A percentile compares a stretch with the other conserved stretches of the same genome.
Conservation (phyloP, 257 asterid genomes). For the Rauvolfia tetraphylla region DNA sequence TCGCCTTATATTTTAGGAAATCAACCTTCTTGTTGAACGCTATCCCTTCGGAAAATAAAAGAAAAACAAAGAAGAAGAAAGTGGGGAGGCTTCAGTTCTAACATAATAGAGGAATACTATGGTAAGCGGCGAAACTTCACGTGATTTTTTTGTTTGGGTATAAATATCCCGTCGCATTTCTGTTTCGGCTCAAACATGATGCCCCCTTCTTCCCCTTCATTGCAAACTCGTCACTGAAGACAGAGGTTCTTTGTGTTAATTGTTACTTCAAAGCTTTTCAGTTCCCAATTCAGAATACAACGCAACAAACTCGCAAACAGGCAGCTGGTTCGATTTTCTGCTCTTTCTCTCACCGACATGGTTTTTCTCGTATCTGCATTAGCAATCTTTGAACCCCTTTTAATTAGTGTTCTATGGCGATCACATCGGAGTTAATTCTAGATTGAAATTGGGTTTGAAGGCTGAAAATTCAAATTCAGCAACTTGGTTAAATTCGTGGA, state of each 20-base stretch:
- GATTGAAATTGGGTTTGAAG: neutral
- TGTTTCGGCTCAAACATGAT: neutral
- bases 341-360: neutral
- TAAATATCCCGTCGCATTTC: constrained; percentile 9
- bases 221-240: neutral
- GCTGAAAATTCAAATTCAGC: neutral
- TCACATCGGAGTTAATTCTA: neutral
- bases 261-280: neutral
- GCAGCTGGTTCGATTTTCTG: neutral
- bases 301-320: neutral
- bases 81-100: neutral
- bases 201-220: neutral
- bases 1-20: too few species aligned
- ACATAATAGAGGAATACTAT: neutral
- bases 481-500: neutral
- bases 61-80: neutral
- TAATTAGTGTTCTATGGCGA: neutral
- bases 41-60: neutral
- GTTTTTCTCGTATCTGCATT: neutral
- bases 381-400: neutral
- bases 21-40: neutral
- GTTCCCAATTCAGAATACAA: neutral
- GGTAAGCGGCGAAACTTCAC: constrained; percentile 4
- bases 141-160: constrained; percentile 4
- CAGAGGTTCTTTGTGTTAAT: neutral